A percentile compares a stretch with the other conserved stretches of the same genome.
Conservation (phyloP, 345 rosid genomes). For the Syzygium aromaticum region DNA sequence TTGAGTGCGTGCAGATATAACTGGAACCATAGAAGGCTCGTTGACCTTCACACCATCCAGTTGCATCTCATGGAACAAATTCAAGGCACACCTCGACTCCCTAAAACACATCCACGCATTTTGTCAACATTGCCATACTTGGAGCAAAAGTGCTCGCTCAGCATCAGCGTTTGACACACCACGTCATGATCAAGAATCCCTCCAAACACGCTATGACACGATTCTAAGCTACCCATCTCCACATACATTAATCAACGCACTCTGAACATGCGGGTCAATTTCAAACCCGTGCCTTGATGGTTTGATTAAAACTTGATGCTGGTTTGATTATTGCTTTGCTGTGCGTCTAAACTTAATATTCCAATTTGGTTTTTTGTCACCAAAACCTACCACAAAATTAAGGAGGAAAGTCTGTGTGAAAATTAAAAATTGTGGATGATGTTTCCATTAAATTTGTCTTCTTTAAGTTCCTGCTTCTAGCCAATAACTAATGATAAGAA, state of each 20-base stretch:
- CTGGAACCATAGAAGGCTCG: constrained; percentile 43
- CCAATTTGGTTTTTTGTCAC: too few relatives aligned
- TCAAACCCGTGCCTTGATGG: too few relatives aligned
- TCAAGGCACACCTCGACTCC: constrained; percentile 28
- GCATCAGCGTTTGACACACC: constrained; percentile 50
- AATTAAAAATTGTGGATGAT: too few relatives aligned
- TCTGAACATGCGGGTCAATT: constrained; percentile 45
- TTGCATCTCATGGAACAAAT: constrained; percentile 50
- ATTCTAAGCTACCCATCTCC: constrained; percentile 32
- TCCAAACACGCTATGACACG: constrained; percentile 28
- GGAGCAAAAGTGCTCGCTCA: constrained; percentile 32
- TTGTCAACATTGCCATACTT: constrained; percentile 52
- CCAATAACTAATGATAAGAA: too few relatives aligned
- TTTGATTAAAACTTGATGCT: too few relatives aligned
- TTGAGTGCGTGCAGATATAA: constrained; percentile 50
- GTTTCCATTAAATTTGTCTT: too few relatives aligned
- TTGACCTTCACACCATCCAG: constrained; percentile 39
- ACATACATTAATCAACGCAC: constrained; percentile 49
- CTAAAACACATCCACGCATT: constrained; percentile 25
- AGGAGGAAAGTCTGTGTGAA: too few relatives aligned
- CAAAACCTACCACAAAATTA: too few relatives aligned
- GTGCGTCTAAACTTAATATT: too few relatives aligned
- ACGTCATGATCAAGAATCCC: constrained; percentile 31
- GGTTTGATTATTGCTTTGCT: too few relatives aligned
- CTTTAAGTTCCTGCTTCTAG: too few relatives aligned